These are phyloP conservation scores for Neurospora sp. DNA, from an alignment of 495 filamentous ascomycete genomes.

Conservation along the genomic window DNA sequence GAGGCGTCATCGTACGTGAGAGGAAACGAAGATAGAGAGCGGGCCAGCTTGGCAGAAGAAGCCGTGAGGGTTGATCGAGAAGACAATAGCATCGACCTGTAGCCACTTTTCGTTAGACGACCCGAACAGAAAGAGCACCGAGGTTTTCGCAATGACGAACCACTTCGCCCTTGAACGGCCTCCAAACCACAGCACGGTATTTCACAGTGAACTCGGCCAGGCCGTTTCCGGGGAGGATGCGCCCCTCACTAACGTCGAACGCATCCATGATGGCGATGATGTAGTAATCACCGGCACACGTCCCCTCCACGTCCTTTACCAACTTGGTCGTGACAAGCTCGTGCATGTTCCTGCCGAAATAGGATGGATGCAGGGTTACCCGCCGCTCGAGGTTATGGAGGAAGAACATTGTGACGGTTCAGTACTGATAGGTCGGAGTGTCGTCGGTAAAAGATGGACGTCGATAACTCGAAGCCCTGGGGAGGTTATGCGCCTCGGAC, in stretches of 20 bases:
- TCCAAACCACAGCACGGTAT: slow-evolving; percentile 94
- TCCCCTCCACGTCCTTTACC: slow-evolving; percentile 85
- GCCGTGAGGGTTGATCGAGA: slow-evolving; percentile 78
- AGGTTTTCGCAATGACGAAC: slow-evolving; percentile 41
- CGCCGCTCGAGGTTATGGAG: slow-evolving; percentile 87
- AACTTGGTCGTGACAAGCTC: slow-evolving; percentile 79
- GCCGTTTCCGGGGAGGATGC: slow-evolving; percentile 80
- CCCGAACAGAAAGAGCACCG: not conserved
- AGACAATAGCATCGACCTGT: slow-evolving; percentile 86
- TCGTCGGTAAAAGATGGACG: not conserved
- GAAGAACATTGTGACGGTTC: slow-evolving; percentile 69
- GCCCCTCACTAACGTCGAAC: slow-evolving; percentile 81
- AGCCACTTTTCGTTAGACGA: slow-evolving; percentile 9
- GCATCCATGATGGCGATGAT: slow-evolving; percentile 95
- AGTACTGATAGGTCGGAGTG: not conserved
- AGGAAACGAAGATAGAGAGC: slow-evolving; percentile 78
- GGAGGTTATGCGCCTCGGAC: not conserved
- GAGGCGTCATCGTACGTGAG: slow-evolving; percentile 50
- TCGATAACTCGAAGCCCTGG: not conserved
- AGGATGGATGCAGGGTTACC: slow-evolving; percentile 91
- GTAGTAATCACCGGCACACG: slow-evolving; percentile 84
- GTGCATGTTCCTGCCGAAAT: slow-evolving; percentile 84
- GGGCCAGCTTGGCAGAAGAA: slow-evolving; percentile 91
- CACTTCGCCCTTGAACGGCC: slow-evolving; percentile 92
- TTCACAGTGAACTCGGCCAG: slow-evolving; percentile 88